Conservation (phyloP, 2,329 filamentous ascomycete species). For the Trichophyton simii region DNA sequence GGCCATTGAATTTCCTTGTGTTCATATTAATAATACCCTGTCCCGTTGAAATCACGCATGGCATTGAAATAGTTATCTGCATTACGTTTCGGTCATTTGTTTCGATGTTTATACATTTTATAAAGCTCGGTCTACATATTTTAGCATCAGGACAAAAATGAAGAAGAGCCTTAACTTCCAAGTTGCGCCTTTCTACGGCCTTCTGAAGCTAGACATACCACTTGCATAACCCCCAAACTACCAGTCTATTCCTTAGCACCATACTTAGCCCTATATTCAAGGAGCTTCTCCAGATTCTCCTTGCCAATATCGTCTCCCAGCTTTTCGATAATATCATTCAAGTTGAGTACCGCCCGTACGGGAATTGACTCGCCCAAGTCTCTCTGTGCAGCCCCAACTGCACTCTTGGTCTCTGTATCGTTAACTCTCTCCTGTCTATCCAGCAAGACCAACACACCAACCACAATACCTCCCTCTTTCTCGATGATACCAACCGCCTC, state of each 20-base stretch:
- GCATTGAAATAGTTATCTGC: neutral
- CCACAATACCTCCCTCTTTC: conserved; percentile 69
- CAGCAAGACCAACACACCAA: conserved; percentile 76
- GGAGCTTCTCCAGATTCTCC: conserved; percentile 52
- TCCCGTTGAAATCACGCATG: neutral
- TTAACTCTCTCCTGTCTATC: conserved; percentile 55
- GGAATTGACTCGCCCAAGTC: conserved; percentile 61
- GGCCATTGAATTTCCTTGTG: neutral
- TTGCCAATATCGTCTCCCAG: conserved; percentile 50
- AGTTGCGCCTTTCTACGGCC: neutral
- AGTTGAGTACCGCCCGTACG: conserved; percentile 61
- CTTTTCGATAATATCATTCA: conserved; percentile 69
- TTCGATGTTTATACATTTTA: neutral
- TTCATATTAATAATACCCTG: neutral
- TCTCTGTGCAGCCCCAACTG: conserved; percentile 72
- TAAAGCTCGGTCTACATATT: neutral
- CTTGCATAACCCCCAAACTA: neutral
- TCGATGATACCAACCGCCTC: conserved; percentile 85
- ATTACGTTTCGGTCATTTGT: neutral
- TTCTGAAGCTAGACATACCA: neutral
- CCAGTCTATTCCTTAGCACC: conserved; percentile 18
- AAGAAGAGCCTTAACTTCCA: neutral
- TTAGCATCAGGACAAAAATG: neutral
- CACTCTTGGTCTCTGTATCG: conserved; percentile 56
- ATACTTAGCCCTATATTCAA: conserved; percentile 53